These are phyloP conservation scores for Candida jianshihensis DNA, from an alignment of 805 yeast genomes.

Conservation along the genomic window DNA sequence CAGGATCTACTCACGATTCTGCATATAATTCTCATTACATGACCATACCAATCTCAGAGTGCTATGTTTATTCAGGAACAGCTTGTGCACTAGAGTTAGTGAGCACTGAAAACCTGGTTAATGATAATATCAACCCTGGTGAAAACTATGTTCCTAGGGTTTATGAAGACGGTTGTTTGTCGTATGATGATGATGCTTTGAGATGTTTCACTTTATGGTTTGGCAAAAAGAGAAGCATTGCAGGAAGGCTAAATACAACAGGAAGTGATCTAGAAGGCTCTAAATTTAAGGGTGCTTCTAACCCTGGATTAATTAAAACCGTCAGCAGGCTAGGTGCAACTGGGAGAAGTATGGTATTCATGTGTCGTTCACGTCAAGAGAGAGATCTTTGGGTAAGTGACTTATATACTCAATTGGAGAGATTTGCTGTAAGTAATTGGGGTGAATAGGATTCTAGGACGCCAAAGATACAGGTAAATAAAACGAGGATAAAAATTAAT, in stretches of 20 bases:
- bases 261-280: not conserved
- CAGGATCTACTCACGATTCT: slow-evolving; percentile 39
- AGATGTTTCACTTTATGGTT: slow-evolving; percentile 84
- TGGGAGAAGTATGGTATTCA: slow-evolving; percentile 64
- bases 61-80: slow-evolving; percentile 73
- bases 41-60: slow-evolving; percentile 54
- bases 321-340: slow-evolving; percentile 54
- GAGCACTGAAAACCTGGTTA: slow-evolving; percentile 33
- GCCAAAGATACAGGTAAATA: too few species aligned
- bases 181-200: slow-evolving; percentile 67
- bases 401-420: slow-evolving; percentile 29
- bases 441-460: not conserved
- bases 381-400: slow-evolving; percentile 72
- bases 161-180: slow-evolving; percentile 78
- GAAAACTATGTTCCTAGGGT: slow-evolving; percentile 58
- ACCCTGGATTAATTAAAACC: slow-evolving; percentile 38
- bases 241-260: slow-evolving; percentile 13
- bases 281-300: slow-evolving; percentile 18
- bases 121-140: slow-evolving; percentile 46
- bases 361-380: slow-evolving; percentile 78
- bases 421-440: slow-evolving; percentile 14
- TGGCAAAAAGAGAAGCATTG: slow-evolving; percentile 51
- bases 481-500: too few species aligned
- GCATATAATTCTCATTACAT: slow-evolving; percentile 45
- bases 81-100: slow-evolving; percentile 52